Percentiles rank a stretch among this genome's conserved stretches.
These are phyloP conservation scores for Starmera stellimalicola DNA, from an alignment of 1,139 yeast genomes.

Conservation along the genomic window DNA sequence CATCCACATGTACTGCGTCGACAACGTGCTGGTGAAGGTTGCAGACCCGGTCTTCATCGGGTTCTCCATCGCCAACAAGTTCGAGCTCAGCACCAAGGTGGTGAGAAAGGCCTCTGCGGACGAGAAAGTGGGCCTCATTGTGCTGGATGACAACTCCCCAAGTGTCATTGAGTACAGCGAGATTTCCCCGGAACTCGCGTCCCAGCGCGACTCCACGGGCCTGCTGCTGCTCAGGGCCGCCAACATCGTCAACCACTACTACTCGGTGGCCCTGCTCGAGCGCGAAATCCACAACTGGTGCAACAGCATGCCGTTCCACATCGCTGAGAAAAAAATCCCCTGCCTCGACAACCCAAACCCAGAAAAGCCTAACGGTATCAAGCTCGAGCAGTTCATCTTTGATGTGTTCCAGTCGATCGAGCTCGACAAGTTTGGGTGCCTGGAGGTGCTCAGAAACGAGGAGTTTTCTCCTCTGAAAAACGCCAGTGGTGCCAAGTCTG, in stretches of 20 bases:
- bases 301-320: slow-evolving; percentile 76
- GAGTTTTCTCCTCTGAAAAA: slow-evolving; percentile 95
- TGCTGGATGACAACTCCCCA: slow-evolving; percentile 61
- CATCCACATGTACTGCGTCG: slow-evolving; percentile 95
- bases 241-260: slow-evolving; percentile 94
- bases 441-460: slow-evolving; percentile 76
- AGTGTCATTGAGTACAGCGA: slow-evolving; percentile 95
- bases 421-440: slow-evolving; percentile 72
- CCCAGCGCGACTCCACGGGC: slow-evolving; percentile 43
- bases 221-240: slow-evolving; percentile 82
- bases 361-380: slow-evolving; percentile 74
- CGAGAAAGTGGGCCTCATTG: slow-evolving; percentile 91
- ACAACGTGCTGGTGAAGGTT: slow-evolving; percentile 82
- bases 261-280: slow-evolving; percentile 63
- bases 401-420: slow-evolving; percentile 85
- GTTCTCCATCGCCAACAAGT: slow-evolving; percentile 57
- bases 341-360: slow-evolving; percentile 48
- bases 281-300: slow-evolving; percentile 63
- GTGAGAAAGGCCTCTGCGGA: slow-evolving; percentile 85
- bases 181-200: slow-evolving; percentile 66
- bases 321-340: slow-evolving; percentile 87
- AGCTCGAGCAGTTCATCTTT: slow-evolving; percentile 93
- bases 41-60: slow-evolving; percentile 95
- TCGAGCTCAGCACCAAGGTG: slow-evolving; percentile 84
- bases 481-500: slow-evolving; percentile 72